These are phyloP conservation scores for Brassica incana DNA, from an alignment of 345 rosid species.

Conservation along the genomic window DNA sequence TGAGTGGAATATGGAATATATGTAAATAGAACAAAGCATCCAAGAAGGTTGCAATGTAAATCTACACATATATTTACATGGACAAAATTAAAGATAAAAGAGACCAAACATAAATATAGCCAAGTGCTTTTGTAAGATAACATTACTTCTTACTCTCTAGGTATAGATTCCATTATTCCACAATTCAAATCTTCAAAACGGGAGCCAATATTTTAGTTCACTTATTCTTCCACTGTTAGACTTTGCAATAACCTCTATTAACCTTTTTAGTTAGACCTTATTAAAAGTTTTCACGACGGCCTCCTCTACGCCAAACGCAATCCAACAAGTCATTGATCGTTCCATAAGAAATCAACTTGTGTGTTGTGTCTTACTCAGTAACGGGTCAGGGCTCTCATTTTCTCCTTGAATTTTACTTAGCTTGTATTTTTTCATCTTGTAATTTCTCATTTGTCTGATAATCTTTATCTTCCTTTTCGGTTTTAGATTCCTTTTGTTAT, in stretches of 20 bases:
- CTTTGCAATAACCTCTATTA: neutral
- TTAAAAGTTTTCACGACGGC: neutral
- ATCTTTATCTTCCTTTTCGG: neutral
- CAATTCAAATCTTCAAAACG: neutral
- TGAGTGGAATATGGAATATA: constrained; percentile 1
- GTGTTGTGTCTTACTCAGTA: neutral
- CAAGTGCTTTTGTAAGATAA: constrained; percentile 26
- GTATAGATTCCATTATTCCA: constrained; percentile 33
- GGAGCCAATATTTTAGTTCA: neutral
- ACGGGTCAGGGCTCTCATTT: neutral
- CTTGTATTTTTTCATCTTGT: neutral
- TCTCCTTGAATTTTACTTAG: neutral
- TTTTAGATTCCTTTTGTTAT: neutral
- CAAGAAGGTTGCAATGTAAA: constrained; percentile 16
- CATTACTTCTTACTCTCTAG: constrained; percentile 26
- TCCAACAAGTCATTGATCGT: neutral
- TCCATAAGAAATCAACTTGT: neutral
- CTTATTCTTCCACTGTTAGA: neutral
- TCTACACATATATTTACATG: neutral
- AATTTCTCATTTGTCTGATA: neutral
- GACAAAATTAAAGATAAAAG: constrained; percentile 19
- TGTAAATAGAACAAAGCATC: constrained; percentile 13
- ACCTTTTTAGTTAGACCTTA: neutral
- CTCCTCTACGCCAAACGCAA: neutral
- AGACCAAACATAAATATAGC: constrained; percentile 24